Evolutionary conservation across 768 basidiomycete genomes (phyloP).

Genomic region (Ephemerocybe angulata): DNA sequence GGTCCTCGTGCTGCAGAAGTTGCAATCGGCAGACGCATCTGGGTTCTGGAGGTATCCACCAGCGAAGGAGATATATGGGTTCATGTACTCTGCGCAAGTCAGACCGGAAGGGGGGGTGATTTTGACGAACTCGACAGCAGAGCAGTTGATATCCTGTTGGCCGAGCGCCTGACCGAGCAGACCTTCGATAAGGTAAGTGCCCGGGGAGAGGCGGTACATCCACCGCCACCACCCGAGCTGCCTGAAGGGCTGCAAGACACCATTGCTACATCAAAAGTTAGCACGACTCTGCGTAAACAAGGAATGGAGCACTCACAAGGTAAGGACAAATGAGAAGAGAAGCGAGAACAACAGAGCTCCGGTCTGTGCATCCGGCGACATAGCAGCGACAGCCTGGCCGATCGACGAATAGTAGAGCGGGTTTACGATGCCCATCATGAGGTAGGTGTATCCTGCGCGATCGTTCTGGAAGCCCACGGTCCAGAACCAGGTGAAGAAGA

Average conservation of each 20-base stretch:
- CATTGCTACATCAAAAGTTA: constrained; percentile 39
- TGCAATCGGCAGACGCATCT: constrained; percentile 45
- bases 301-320: constrained; percentile 43
- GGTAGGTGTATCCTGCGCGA: constrained; percentile 56
- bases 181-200: constrained; percentile 50
- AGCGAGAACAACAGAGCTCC: constrained; percentile 55
- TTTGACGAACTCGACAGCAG: constrained; percentile 46
- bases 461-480: constrained; percentile 56
- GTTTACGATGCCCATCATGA: constrained; percentile 51
- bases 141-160: constrained; percentile 42
- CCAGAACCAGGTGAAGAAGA: constrained; percentile 71
- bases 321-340: constrained; percentile 59
- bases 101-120: constrained; percentile 51
- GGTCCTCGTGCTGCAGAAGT: constrained; percentile 53
- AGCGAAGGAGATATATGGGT: constrained; percentile 41
- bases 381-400: constrained; percentile 48
- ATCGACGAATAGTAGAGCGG: constrained; percentile 61
- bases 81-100: constrained; percentile 52
- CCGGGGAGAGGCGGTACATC: constrained; percentile 49
- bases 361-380: constrained; percentile 57
- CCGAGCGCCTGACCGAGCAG: constrained; percentile 48
- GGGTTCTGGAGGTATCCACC: constrained; percentile 60
- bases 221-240: constrained; percentile 59
- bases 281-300: background rate
- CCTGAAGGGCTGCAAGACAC: constrained; percentile 61